Evolutionary conservation across 805 yeast species (phyloP).

Genomic region (Tetrapisispora nanseiensis): DNA sequence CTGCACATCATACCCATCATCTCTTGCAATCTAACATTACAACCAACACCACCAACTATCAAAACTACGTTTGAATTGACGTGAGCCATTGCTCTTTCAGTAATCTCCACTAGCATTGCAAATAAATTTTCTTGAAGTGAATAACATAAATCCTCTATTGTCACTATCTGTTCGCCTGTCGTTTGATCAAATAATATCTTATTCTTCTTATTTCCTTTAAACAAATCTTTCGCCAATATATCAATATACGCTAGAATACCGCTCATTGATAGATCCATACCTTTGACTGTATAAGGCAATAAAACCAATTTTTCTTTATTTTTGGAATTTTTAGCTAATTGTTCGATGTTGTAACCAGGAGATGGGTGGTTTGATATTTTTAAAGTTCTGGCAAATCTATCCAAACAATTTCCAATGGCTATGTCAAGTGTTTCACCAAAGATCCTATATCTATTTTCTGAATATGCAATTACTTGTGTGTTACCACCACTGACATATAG

Average conservation of each 20-base stretch:
- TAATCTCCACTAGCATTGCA: slow-evolving; percentile 95
- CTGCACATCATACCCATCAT: slow-evolving; percentile 95
- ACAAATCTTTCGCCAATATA: slow-evolving; percentile 62
- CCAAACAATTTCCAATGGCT: slow-evolving; percentile 95
- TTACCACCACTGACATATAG: slow-evolving; percentile 97
- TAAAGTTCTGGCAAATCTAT: slow-evolving; percentile 87
- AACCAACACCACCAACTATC: slow-evolving; percentile 98
- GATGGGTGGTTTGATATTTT: slow-evolving; percentile 87
- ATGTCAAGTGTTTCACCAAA: slow-evolving; percentile 98
- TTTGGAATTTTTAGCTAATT: slow-evolving; percentile 63
- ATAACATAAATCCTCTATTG: slow-evolving; percentile 82
- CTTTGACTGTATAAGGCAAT: slow-evolving; percentile 93
- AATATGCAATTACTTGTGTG: slow-evolving; percentile 95
- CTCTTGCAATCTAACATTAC: slow-evolving; percentile 79
- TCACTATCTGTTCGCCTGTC: slow-evolving; percentile 41
- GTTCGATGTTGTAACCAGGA: slow-evolving; percentile 97
- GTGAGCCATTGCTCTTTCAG: slow-evolving; percentile 98
- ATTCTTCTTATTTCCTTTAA: slow-evolving; percentile 35
- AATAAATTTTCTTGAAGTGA: slow-evolving; percentile 87
- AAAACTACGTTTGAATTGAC: slow-evolving; percentile 81
- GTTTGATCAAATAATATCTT: slow-evolving; percentile 30
- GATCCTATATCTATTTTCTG: slow-evolving; percentile 87
- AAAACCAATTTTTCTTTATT: slow-evolving; percentile 44
- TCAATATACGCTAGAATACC: slow-evolving; percentile 87
- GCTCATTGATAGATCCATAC: slow-evolving; percentile 96